Base-by-base conservation (phyloP, 192 early-diverging fungal genomes). In the Backusella westeae region DNA sequence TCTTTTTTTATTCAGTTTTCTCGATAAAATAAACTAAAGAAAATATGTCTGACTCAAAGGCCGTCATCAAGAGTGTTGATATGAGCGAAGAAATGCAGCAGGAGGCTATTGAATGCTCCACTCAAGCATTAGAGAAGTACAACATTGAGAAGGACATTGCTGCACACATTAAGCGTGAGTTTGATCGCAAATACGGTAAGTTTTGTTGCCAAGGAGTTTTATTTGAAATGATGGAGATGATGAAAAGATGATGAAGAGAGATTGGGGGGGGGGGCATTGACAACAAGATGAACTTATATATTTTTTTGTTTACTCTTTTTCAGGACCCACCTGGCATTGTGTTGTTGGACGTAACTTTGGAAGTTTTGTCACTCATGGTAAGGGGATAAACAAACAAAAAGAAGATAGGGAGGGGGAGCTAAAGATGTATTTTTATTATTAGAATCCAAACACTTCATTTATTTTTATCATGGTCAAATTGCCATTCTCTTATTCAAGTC, bases 291-390 rank as follows among this genome's bases (percentile, higher is more conserved):
- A 73, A 26, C 38, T 59, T 26, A 15, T 38, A 44, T 15, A 15
- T 23, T 35, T 34, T 39, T 66, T 65, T 38, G 36, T 38, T 38
- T 38, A 38, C 36, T 12, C 21, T 71, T 63, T 56, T 74, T 34
- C 63, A 81, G 80, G 97, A 80, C 91, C 94, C 15, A 97, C 97
- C 69, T 99, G 98, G 97, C 98, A 99, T 81, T 96, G 95, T 78
- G 95, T 99, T 69, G 98, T 99, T 49, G 98, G 98, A 70, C 90
- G 96, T 75, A 98, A 96, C 91, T 99, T 98, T 94, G 98, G 97
- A 46, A 97, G 96, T 41, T 98, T 96, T 77, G 98, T 98, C 19
- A 98, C 98, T 34, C 97, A 99, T 77, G 98, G 89, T 90, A 87
- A 82, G 82, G 14, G 7, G 52, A 53, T 8, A 21, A 53, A 53